phyloP scores from a whole-genome alignment of 2,329 filamentous ascomycete genomes.

The Penicillium brasilianum region DNA sequence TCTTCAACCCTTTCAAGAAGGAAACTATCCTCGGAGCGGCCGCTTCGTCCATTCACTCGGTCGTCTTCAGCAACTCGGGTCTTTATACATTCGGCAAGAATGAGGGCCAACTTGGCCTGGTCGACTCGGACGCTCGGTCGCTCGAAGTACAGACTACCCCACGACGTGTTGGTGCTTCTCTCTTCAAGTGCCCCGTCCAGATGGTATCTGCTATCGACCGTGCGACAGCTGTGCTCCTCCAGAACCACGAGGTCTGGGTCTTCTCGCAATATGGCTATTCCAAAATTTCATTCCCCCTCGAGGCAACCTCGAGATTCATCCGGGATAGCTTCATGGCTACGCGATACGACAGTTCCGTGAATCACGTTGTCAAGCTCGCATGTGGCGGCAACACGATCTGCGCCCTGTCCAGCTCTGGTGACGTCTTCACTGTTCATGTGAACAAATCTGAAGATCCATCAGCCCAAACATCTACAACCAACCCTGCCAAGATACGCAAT shows the following conservation, averaged over 20 bases:
- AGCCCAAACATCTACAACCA: slow-evolving; percentile 77
- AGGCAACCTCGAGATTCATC: slow-evolving; percentile 72
- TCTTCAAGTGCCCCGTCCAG: slow-evolving; percentile 73
- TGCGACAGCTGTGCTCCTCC: slow-evolving; percentile 82
- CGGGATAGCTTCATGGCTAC: slow-evolving; percentile 68
- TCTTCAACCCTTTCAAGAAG: slow-evolving; percentile 89
- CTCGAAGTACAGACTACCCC: slow-evolving; percentile 82
- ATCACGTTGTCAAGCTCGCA: slow-evolving; percentile 75
- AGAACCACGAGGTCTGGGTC: slow-evolving; percentile 87
- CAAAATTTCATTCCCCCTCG: slow-evolving; percentile 81
- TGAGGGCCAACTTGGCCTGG: slow-evolving; percentile 87
- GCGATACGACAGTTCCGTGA: slow-evolving; percentile 66
- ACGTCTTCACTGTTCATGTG: slow-evolving; percentile 84
- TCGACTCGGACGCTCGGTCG: slow-evolving; percentile 92
- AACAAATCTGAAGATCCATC: slow-evolving; percentile 69
- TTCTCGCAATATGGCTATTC: slow-evolving; percentile 97
- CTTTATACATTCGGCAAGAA: slow-evolving; percentile 96
- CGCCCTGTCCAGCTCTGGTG: slow-evolving; percentile 80
- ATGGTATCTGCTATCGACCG: slow-evolving; percentile 88
- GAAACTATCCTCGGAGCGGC: slow-evolving; percentile 81
- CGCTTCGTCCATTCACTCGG: slow-evolving; percentile 89
- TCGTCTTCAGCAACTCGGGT: slow-evolving; percentile 78
- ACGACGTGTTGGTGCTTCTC: slow-evolving; percentile 83
- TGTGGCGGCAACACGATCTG: slow-evolving; percentile 91
- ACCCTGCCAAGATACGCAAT: slow-evolving; percentile 85